Base-by-base conservation (phyloP, 805 yeast genomes). In the Metschnikowia chrysomelidarum region DNA sequence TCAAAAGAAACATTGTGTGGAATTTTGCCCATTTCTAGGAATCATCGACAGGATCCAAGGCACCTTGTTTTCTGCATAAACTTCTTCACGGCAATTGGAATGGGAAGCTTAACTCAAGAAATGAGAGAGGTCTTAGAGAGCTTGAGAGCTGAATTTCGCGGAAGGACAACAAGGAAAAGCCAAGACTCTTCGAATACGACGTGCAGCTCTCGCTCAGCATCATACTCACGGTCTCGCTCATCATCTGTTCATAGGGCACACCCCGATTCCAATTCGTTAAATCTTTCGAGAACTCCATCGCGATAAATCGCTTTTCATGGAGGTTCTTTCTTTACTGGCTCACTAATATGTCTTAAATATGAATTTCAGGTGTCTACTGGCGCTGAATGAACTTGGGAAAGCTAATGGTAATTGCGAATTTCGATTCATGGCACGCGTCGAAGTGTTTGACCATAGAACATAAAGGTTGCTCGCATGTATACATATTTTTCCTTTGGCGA, bases 31-130 rank as follows among this genome's bases (percentile, higher is more conserved):
- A 52, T 46, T 17, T 47, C 54, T 14, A 59, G 59, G 11, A 59
- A 56, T 19, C 28, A 46, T 6, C 40, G 47, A 46, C 26, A 59
- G 2, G 69, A 69, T 36, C 66, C 69, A 5, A 80, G 77, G 7
- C 63, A 75, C 45, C 62, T 82, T 10, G 67, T 91, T 40, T 91
- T 89, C 55, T 73, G 94, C 2, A 87, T 88, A 54, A 91, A 91
- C 54, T 91, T 73, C 56, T 91, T 91, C 59, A 91, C 97, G 0
- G 96, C 97, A 1, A 87, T 91, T 43, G 94, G 94, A 0, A 57
- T 91, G 31, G 97, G 97, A 28, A 71, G 73, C 2, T 56, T 91
- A 38, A 89, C 98, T 0, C 95, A 87, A 24, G 74, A 65, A 1
- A 83, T 89, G 94, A 75, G 98, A 60, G 71, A 65, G 4, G 66